Evolutionary conservation across 257 asterid species (phyloP), one percentile per base, ranked within the genome.

Genomic region (Gentiana macrophylla): DNA sequence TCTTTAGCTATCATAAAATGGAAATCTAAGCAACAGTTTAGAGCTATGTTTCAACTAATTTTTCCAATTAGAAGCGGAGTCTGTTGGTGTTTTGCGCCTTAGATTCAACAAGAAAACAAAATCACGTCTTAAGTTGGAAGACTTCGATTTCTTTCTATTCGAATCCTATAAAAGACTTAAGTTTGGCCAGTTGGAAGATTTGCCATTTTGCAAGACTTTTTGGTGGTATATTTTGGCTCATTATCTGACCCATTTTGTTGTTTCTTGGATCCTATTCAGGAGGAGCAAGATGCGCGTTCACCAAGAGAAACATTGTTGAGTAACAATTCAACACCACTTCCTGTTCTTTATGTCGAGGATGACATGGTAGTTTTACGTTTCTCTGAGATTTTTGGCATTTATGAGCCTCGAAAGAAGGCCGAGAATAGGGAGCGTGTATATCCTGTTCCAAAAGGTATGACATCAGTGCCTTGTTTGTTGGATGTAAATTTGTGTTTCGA

Each of bases 321-420:
- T 66, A 82, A 77, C 63, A 67, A 69, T 61, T 71, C 95, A 62
- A 62, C 91, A 48, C 74, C 86, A 58, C 86, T 92, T 57, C 99
- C 99, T 67, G 70, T 92, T 69, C 95, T 92, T 66, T 88, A 81
- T 61, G 75, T 80, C 37, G 97, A 92, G 69, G 95, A 92, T 65
- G 99, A 95, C 37, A 66, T 66, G 74, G 89, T 77, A 49, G 88
- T 92, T 65, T 70, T 92, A 46, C 82, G 91, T 46, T 92, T 92
- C 78, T 92, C 99, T 55, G 97, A 92, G 72, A 85, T 92, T 68
- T 92, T 92, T 59, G 94, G 95, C 65, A 79, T 92, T 57, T 78
- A 76, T 34, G 80, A 83, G 67, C 91, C 95, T 50, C 54, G 68
- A 55, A 88, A 74, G 69, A 73, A 77, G 68, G 70, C 79, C 35